Evolutionary conservation across 2,329 filamentous ascomycete genomes (phyloP).

Genomic region (Botrytis pseudocinerea): DNA sequence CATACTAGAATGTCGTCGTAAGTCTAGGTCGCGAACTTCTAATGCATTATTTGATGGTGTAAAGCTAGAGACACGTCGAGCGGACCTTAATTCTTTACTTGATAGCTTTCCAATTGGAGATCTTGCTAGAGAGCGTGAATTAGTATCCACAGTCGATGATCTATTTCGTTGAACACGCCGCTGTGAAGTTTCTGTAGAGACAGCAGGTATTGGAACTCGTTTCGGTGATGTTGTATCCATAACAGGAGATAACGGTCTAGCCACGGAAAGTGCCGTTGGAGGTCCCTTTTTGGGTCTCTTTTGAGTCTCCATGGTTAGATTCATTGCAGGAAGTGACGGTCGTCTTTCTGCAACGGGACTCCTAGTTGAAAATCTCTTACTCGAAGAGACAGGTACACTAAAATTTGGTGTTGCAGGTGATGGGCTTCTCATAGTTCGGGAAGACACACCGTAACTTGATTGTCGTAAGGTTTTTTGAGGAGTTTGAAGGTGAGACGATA

Average conservation of each 20-base stretch:
- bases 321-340: constrained; percentile 21
- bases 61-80: constrained; percentile 30
- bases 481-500: constrained; percentile 29
- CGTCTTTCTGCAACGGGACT: constrained; percentile 18
- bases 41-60: constrained; percentile 26
- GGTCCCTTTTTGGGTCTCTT: constrained; percentile 28
- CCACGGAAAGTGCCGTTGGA: constrained; percentile 27
- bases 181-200: constrained; percentile 25
- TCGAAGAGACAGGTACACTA: constrained; percentile 37
- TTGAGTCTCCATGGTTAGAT: constrained; percentile 22
- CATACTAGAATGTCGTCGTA: constrained; percentile 28
- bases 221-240: constrained; percentile 29
- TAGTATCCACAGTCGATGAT: constrained; percentile 24
- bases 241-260: constrained; percentile 29
- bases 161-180: constrained; percentile 23
- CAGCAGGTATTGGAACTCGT: constrained; percentile 21
- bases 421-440: constrained; percentile 20
- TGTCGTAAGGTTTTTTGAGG: constrained; percentile 25
- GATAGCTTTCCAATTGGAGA: not conserved
- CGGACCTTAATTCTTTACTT: constrained; percentile 15
- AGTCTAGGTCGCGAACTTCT: constrained; percentile 24
- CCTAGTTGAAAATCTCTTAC: constrained; percentile 30
- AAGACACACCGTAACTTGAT: constrained; percentile 31
- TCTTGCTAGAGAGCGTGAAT: constrained; percentile 24
- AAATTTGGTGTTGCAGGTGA: constrained; percentile 38